Percentiles rank a stretch among this genome's conserved stretches.
phyloP scores from a whole-genome alignment of 1,284 basidiomycete genomes.

The Anthracocystis walkeri region DNA sequence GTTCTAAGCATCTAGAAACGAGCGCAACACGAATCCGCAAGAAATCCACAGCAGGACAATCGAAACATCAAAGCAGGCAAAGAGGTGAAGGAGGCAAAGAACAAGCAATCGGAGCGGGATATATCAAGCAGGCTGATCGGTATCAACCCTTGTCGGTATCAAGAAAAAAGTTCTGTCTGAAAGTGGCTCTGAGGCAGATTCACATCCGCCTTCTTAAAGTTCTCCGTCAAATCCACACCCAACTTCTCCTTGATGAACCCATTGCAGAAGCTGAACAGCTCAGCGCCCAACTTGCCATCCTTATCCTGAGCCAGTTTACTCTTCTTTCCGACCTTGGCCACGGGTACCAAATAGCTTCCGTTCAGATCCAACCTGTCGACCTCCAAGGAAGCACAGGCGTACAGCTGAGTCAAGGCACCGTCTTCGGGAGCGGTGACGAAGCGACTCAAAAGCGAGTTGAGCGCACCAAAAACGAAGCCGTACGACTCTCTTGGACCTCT shows the following conservation, averaged over 20 bases:
- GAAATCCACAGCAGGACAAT: no score
- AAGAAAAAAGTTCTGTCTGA: no score
- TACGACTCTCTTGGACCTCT: conserved; percentile 41
- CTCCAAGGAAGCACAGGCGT: conserved; percentile 64
- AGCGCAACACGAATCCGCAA: no score
- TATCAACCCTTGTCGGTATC: no score
- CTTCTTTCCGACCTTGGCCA: conserved; percentile 53
- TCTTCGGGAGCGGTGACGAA: conserved; percentile 51
- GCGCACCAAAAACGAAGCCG: conserved; percentile 25
- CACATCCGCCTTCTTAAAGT: conserved; percentile 33
- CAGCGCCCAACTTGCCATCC: conserved; percentile 36
- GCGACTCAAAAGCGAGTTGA: conserved; percentile 27
- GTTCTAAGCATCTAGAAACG: no score
- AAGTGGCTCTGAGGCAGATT: conserved; percentile 41
- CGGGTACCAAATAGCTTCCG: conserved; percentile 62
- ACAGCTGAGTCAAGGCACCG: conserved; percentile 67
- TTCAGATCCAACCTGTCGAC: conserved; percentile 57
- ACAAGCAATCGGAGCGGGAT: no score
- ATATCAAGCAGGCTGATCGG: no score
- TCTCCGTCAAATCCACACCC: conserved; percentile 27
- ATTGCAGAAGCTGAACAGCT: conserved; percentile 51
- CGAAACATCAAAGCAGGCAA: no score
- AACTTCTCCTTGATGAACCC: conserved; percentile 45
- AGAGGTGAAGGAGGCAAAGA: no score
- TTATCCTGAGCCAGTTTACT: conserved; percentile 41